Base-by-base conservation (phyloP, 768 basidiomycete genomes). In the Collybiopsis luxurians region DNA sequence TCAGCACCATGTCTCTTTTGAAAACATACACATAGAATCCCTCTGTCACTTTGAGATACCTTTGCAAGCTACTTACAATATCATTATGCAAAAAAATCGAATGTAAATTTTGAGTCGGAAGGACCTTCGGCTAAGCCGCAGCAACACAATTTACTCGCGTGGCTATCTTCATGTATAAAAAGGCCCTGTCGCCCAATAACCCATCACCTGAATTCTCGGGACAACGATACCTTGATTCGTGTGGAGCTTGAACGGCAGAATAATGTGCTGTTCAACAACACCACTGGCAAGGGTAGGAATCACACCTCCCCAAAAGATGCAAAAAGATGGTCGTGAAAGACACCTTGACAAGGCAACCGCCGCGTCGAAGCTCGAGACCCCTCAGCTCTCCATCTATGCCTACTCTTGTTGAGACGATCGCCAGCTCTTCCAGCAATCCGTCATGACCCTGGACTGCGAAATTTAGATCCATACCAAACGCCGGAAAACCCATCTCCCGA, bases 161-260 rank as follows among this genome's bases (percentile, higher is more conserved):
- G 13, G 74, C 77, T 51, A 94, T 88, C 73, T 91, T 92, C 57
- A 80, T 77, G 66, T 92, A 90, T 49, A 94, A 66, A 46, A 93
- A n/a, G n/a, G 66, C 0, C 92, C 92, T 43, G 91, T 74, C 0
- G 90, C 86, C 92, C 92, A 95, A 63, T 81, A 78, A 66, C 94
- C 92, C 27, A 90, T 84, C 19, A 92, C 72, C 17, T 89, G 80
- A 54, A 93, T 81, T 13, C 78, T 81, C 12, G 87, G 89, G 23
- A 79, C 75, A 13, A 11, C 23, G 72, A 83, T 68, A 3, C 70
- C 66, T 1, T 87, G 85, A 56, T 87, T 73, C 30, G 89, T 54
- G 10, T 79, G 75, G 47, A 87, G 72, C 26, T 90, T 85, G 40
- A 90, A 74, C 3, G 92, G 92, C 13, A 92, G 71, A 48, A 92